These are phyloP conservation scores for Phylloporus sp. DNA, from an alignment of 768 basidiomycete species.

Conservation along the genomic window DNA sequence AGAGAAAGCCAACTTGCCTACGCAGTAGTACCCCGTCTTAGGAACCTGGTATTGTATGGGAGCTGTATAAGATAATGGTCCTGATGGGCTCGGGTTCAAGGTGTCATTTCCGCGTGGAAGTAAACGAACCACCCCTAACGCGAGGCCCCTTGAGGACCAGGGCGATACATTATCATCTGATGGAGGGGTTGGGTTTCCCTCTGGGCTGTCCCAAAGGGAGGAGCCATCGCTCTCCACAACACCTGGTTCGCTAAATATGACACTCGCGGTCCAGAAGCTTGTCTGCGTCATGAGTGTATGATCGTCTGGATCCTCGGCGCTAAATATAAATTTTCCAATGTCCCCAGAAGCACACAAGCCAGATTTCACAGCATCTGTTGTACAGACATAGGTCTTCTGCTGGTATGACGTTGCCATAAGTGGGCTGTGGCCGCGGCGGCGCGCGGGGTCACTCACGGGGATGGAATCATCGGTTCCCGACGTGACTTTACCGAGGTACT, in stretches of 20 bases:
- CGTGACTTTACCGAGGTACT: conserved; percentile 74
- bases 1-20: conserved; percentile 56
- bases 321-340: conserved; percentile 88
- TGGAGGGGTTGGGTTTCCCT: conserved; percentile 55
- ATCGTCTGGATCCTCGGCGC: conserved; percentile 47
- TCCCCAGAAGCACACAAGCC: conserved; percentile 66
- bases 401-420: conserved; percentile 24
- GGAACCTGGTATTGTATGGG: conserved; percentile 81
- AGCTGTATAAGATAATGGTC: conserved; percentile 52
- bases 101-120: conserved; percentile 21
- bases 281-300: conserved; percentile 65
- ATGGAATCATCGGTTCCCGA: conserved; percentile 49
- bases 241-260: conserved; percentile 50
- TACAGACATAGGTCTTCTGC: conserved; percentile 95
- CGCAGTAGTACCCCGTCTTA: conserved; percentile 94
- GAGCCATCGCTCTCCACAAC: conserved; percentile 14
- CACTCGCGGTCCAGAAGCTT: conserved; percentile 83
- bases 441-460: conserved; percentile 52
- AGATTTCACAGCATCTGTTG: conserved; percentile 66
- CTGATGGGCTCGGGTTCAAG: conserved; percentile 48
- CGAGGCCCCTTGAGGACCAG: conserved; percentile 37
- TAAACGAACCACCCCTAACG: conserved; percentile 7
- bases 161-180: conserved; percentile 45
- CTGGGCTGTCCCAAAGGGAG: conserved; percentile 57
- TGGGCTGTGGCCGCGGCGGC: conserved; percentile 11